Evolutionary conservation across 1,139 yeast species (phyloP), one percentile per base, ranked within the genome.

Genomic region (Geotrichum fermentans): DNA sequence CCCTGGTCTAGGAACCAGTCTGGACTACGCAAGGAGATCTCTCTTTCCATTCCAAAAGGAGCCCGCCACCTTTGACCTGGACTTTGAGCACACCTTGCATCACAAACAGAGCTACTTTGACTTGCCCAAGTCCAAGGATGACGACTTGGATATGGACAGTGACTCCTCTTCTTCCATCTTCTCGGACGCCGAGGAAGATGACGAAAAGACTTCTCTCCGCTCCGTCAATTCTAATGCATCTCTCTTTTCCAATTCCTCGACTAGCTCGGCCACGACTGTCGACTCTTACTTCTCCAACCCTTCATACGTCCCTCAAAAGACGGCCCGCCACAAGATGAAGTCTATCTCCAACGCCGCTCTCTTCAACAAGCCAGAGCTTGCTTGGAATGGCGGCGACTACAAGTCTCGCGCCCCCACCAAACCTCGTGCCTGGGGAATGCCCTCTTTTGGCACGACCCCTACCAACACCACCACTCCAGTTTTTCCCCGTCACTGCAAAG

Each of bases 401-500:
- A 28, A 28, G 21, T 29, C 2, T 17, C 18, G 32, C 24, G 24
- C 40, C 29, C 43, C 41, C 7, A 29, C 16, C 24, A 42, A 42
- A n/a, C 45, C 32, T 14, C 16, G 38, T 30, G 36, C 44, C 2
- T 39, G 44, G 43, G 44, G 32, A 10, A 26, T 42, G 20, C 39
- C 45, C 29, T 26, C 41, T 13, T 13, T 39, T 26, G 37, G 38
- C 21, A 24, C 37, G 7, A 30, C 18, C 29, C n/a, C 36, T 17
- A 8, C 24, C 22, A 32, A 18, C n/a, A 26, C 49, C 49, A 26
- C 41, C 14, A 35, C 49, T 51, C 60, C 34, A 52, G 56, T 16
- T 34, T 40, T 35, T 30, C 45, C 45, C 17, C 52, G 47, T 41
- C 43, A 49, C 44, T 51, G 55, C 45, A 73, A 74, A 56, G 75